Evolutionary conservation across 2,329 filamentous ascomycete genomes (phyloP).

Genomic region (Arthrobotrys iridis): DNA sequence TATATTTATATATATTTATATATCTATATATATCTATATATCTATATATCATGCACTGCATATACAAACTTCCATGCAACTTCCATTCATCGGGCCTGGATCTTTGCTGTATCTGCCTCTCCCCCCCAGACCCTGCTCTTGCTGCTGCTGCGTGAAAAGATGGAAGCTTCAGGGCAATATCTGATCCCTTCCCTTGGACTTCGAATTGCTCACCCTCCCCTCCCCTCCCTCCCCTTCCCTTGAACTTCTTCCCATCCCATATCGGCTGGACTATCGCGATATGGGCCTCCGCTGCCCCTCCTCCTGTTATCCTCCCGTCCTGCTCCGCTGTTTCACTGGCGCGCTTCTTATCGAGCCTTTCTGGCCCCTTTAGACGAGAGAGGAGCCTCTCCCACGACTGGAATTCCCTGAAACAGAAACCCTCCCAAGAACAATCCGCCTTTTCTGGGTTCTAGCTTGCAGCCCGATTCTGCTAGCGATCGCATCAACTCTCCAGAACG

Average conservation of each 20-base stretch:
- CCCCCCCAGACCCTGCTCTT: not conserved
- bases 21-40: not conserved
- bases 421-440: constrained; percentile 20
- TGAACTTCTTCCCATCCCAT: too few relatives aligned
- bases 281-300: constrained; percentile 8
- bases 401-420: constrained; percentile 39
- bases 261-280: constrained; percentile 52
- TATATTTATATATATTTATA: not conserved
- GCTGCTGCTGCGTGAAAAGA: constrained; percentile 15
- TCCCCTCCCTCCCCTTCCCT: too few relatives aligned
- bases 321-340: constrained; percentile 32
- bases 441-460: not conserved
- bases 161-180: not conserved
- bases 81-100: too few relatives aligned
- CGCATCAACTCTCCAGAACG: constrained; percentile 10
- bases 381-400: constrained; percentile 27
- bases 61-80: too few relatives aligned
- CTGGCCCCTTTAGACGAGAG: constrained; percentile 48
- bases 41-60: too few relatives aligned
- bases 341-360: constrained; percentile 44
- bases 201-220: too few relatives aligned
- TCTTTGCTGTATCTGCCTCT: too few relatives aligned
- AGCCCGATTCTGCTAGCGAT: not conserved
- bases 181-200: too few relatives aligned
- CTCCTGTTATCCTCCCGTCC: constrained; percentile 31